Base-by-base conservation (phyloP, 2,329 filamentous ascomycete genomes). In the Fusarium torreyae region DNA sequence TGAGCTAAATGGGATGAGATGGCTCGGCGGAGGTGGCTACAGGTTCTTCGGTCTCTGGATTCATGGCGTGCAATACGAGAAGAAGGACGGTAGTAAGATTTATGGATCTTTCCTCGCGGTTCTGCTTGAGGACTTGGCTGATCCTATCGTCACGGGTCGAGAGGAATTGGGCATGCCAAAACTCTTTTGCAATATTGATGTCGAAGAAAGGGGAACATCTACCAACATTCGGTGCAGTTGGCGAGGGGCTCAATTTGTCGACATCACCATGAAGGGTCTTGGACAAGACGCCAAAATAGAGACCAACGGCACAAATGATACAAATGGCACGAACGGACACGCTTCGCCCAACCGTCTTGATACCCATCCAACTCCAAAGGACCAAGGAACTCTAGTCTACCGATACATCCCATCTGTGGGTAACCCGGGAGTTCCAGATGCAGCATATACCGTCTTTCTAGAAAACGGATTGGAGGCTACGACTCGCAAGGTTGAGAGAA, bases 91-190 rank as follows among this genome's bases (percentile, higher is more conserved):
- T 2, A 77, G 78, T 0, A 77, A 80, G 0, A 71, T 88, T 2
- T 76, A 76, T 14, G 88, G 87, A 3, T 85, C 85, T 0, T 90
- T 86, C 66, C 74, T 90, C 38, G 84, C 87, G 0, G 78, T 90
- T 1, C 76, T 90, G 0, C 87, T 91, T 65, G 88, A 91, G 73
- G 84, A 79, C 51, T 74, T 87, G 3, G 79, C 87, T 0, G 89
- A 91, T 65, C 86, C 88, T 0, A 89, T 91, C 43, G 74, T 90
- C 1, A 86, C 84, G 6, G 88, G 87, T 0, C 79, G 87, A 2
- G 88, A 90, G 46, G 88, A 90, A 67, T 79, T 90, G 1, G 88
- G 88, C 0, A 87, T 89, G 83, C 87, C 87, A 1, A 90, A 89
- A 76, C 66, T 89, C 0, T 88, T 81, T 66, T 83, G 83, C n/a